Conservation (phyloP, 495 filamentous ascomycete genomes). For the Aspergillus biplanus region DNA sequence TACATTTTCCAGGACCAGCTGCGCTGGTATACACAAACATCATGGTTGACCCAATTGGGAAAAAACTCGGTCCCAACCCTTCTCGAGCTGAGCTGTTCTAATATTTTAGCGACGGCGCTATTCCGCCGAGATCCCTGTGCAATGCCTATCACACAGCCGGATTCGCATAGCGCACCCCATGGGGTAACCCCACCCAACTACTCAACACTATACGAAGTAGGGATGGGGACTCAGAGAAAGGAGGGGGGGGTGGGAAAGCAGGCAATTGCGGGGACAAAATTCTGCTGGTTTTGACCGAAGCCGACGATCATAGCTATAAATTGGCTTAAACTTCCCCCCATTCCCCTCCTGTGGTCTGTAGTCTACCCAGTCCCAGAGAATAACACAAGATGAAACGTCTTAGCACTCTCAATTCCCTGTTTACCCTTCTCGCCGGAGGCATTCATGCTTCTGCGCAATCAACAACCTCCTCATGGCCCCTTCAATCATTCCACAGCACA, state of each 20-base stretch:
- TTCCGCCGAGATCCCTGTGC: not conserved
- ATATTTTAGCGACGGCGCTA: not conserved
- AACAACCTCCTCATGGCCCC: slow-evolving; percentile 18
- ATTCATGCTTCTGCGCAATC: not conserved
- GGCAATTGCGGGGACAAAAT: not conserved
- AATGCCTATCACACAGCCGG: not conserved
- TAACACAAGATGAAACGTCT: not conserved
- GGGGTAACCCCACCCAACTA: not conserved
- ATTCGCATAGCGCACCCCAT: not conserved
- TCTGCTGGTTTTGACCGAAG: not conserved
- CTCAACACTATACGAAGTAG: not conserved
- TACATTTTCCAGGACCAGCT: not conserved
- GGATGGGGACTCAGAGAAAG: not conserved
- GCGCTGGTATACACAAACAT: not conserved
- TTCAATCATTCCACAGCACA: slow-evolving; percentile 27
- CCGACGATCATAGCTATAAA: not conserved
- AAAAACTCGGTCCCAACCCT: no score
- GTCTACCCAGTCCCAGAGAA: no score
- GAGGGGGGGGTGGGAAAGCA: not conserved
- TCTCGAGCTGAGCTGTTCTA: no score
- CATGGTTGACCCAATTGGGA: no score
- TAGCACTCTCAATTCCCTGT: not conserved
- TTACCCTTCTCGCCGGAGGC: not conserved
- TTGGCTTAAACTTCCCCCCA: not conserved
- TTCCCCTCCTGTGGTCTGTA: not conserved